A percentile compares a stretch with the other conserved stretches of the same genome.
These are phyloP conservation scores for Coemansia biformis DNA, from an alignment of 192 early-diverging fungal genomes.

Conservation along the genomic window DNA sequence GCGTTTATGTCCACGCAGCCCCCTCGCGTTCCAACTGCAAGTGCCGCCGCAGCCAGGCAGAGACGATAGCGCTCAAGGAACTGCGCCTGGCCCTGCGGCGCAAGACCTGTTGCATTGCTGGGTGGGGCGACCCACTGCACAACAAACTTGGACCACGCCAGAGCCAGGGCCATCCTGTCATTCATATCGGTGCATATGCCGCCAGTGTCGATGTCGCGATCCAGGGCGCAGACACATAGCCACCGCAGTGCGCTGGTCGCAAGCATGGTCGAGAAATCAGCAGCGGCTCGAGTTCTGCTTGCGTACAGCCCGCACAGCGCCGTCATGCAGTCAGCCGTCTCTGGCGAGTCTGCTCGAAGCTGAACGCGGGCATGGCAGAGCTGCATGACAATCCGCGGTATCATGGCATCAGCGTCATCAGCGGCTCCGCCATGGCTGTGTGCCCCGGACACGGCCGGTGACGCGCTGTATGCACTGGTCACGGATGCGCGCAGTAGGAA, in stretches of 20 bases:
- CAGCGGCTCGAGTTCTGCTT: not conserved
- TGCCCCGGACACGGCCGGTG: too few relatives aligned
- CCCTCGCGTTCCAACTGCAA: not conserved
- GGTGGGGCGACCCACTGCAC: constrained; percentile 12
- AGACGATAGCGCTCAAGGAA: constrained; percentile 11
- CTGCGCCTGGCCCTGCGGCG: constrained; percentile 7
- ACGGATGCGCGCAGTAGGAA: constrained; percentile 9
- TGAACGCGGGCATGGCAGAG: constrained; percentile 5
- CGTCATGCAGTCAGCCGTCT: not conserved
- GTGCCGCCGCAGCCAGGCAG: constrained; percentile 12
- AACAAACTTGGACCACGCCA: constrained; percentile 12
- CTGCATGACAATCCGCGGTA: constrained; percentile 17
- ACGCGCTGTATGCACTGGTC: not conserved
- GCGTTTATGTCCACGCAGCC: not conserved
- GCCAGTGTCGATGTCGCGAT: not conserved
- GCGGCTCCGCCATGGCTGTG: too few relatives aligned
- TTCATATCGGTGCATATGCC: not conserved
- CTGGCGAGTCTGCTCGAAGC: not conserved
- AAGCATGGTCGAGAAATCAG: constrained; percentile 3
- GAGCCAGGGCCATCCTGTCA: constrained; percentile 2
- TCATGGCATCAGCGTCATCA: not conserved
- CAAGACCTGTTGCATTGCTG: constrained; percentile 3
- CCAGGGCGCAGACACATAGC: constrained; percentile 11
- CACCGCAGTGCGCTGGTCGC: constrained; percentile 8
- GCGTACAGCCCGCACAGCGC: constrained; percentile 9